phyloP scores from a whole-genome alignment of 352 stramenopile genomes.

The Globisporangium middletonii region DNA sequence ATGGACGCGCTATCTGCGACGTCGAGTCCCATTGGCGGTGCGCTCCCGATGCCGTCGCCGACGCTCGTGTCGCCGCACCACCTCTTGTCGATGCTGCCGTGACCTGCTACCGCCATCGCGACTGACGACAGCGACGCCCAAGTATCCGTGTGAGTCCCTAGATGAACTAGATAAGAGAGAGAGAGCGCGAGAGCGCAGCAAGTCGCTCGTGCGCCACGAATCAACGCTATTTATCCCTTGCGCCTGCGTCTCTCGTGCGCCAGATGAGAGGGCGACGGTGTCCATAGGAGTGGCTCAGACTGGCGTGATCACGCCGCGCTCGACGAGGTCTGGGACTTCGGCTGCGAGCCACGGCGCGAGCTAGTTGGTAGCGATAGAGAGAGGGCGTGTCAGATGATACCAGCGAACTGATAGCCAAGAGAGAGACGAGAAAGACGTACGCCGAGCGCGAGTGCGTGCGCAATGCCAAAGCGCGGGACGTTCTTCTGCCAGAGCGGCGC shows the following conservation, averaged over 20 bases:
- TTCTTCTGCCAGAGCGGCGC: constrained; percentile 88
- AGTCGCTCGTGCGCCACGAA: background rate
- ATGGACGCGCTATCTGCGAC: background rate
- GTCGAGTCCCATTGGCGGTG: constrained; percentile 6
- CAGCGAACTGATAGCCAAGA: background rate
- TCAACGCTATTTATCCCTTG: background rate
- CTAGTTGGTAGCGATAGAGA: constrained; percentile 19
- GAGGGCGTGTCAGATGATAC: background rate
- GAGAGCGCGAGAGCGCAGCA: background rate
- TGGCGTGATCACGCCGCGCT: constrained; percentile 66
- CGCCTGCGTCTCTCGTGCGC: background rate
- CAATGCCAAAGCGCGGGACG: constrained; percentile 80
- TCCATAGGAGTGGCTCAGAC: constrained; percentile 25
- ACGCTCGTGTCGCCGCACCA: constrained; percentile 59
- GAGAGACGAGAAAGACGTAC: constrained; percentile 22
- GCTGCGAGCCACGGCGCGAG: constrained; percentile 83
- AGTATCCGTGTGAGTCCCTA: background rate
- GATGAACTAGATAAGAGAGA: constrained; percentile 1
- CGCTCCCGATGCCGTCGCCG: constrained; percentile 31
- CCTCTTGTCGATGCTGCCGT: constrained; percentile 56
- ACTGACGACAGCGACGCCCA: background rate
- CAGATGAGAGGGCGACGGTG: background rate
- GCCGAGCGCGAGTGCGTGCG: constrained; percentile 77
- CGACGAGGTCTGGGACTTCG: constrained; percentile 82
- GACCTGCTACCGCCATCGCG: background rate